phyloP scores from a whole-genome alignment of 352 stramenopile species.

The Aphanomyces invadans region DNA sequence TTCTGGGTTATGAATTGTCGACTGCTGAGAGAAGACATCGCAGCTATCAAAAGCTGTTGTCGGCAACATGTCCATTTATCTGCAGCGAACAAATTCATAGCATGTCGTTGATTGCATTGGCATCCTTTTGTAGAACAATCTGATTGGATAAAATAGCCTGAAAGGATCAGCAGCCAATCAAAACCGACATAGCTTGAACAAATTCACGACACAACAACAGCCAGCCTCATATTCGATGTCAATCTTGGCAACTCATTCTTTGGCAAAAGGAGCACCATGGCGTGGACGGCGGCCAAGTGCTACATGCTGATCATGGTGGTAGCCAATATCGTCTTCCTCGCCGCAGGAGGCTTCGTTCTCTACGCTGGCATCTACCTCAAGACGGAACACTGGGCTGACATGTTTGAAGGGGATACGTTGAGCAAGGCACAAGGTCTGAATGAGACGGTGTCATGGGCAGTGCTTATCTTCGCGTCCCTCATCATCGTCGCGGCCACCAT shows the following conservation, averaged over 20 bases:
- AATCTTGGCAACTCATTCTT: neutral
- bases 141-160: too few relatives aligned
- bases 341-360: conserved; percentile 51
- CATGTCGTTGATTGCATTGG: neutral
- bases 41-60: too few relatives aligned
- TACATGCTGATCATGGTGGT: conserved; percentile 37
- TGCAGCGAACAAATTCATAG: too few relatives aligned
- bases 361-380: conserved; percentile 52
- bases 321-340: conserved; percentile 68
- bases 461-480: conserved; percentile 38
- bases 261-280: conserved; percentile 9
- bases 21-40: too few relatives aligned
- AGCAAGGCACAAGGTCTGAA: conserved; percentile 27
- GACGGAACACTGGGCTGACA: conserved; percentile 64
- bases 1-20: too few relatives aligned
- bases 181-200: neutral
- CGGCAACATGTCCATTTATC: too few relatives aligned
- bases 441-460: conserved; percentile 32
- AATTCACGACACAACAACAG: neutral
- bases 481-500: conserved; percentile 55
- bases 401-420: conserved; percentile 51
- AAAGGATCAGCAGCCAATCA: neutral
- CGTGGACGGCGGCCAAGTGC: conserved; percentile 7
- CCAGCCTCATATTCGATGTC: neutral
- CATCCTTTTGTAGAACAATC: too few relatives aligned